Conservation (phyloP, 331 rosid genomes). For the Stylosanthes scabra region DNA sequence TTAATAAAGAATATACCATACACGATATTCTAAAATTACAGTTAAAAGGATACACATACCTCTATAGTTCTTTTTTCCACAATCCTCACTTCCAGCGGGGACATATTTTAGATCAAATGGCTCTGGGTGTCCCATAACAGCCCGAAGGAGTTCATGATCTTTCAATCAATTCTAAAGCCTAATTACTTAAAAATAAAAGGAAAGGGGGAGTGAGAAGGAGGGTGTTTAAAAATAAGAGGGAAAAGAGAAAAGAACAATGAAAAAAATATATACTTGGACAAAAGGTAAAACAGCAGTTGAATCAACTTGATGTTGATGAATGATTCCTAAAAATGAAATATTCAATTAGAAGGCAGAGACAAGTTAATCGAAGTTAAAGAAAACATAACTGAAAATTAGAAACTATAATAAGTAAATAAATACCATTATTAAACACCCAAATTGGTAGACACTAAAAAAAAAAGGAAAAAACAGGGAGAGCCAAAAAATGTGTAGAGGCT, state of each 20-base stretch:
- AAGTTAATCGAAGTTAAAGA: constrained; percentile 3
- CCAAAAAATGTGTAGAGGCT: too few relatives aligned
- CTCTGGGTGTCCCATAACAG: constrained; percentile 79
- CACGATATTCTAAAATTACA: neutral
- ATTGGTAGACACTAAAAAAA: too few relatives aligned
- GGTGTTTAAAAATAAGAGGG: neutral
- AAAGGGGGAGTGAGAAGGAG: too few relatives aligned
- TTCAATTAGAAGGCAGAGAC: constrained; percentile 39
- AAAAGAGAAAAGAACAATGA: neutral
- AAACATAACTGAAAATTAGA: constrained; percentile 2
- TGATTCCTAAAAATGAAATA: constrained; percentile 43
- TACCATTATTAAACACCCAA: constrained; percentile 87
- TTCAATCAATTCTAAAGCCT: neutral
- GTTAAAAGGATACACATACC: constrained; percentile 36
- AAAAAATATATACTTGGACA: constrained; percentile 43
- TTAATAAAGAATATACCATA: constrained; percentile 8
- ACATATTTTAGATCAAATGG: constrained; percentile 84
- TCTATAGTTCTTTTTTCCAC: constrained; percentile 35
- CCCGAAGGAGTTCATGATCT: constrained; percentile 56
- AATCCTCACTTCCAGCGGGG: constrained; percentile 81
- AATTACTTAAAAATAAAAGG: neutral
- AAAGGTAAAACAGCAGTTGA: constrained; percentile 37
- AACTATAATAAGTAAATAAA: constrained; percentile 22
- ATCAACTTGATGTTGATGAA: constrained; percentile 49
- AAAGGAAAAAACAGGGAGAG: too few relatives aligned